Evolutionary conservation across 805 yeast species (phyloP).

Genomic region (Starmerella floricola): DNA sequence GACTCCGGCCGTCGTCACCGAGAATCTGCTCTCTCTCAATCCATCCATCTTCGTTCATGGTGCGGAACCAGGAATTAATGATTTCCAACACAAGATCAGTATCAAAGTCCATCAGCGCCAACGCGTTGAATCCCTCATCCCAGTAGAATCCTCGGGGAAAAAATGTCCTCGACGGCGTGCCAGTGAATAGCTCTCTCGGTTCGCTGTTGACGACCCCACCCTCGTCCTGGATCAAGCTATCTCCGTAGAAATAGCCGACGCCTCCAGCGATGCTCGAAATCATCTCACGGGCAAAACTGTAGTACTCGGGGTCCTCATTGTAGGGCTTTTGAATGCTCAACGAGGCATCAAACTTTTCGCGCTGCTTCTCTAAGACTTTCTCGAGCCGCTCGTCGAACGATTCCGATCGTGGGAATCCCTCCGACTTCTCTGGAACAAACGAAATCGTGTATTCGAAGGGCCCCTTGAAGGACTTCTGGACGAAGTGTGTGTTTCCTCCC

Average conservation of each 20-base stretch:
- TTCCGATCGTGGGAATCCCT: conserved; percentile 12
- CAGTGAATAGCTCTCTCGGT: conserved; percentile 48
- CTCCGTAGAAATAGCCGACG: conserved; percentile 76
- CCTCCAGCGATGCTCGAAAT: conserved; percentile 83
- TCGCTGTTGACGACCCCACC: conserved; percentile 34
- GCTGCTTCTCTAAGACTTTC: conserved; percentile 33
- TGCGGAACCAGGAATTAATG: conserved; percentile 71
- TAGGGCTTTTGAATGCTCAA: conserved; percentile 41
- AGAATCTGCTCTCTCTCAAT: conserved; percentile 89
- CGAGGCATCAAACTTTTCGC: conserved; percentile 19
- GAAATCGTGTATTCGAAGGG: conserved; percentile 61
- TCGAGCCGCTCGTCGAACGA: conserved; percentile 26
- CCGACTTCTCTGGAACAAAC: conserved; percentile 33
- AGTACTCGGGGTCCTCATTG: conserved; percentile 27
- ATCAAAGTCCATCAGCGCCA: conserved; percentile 74
- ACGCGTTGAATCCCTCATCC: conserved; percentile 95
- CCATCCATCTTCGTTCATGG: conserved; percentile 90
- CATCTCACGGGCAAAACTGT: conserved; percentile 63
- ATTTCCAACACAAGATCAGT: conserved; percentile 70
- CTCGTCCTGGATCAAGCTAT: conserved; percentile 57
- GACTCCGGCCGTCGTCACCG: conserved; percentile 79
- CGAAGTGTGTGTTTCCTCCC: conserved; percentile 64
- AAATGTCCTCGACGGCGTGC: conserved; percentile 85
- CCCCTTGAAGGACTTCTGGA: conserved; percentile 69
- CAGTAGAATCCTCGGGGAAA: conserved; percentile 96